A percentile compares a stretch with the other conserved stretches of the same genome.
phyloP scores from a whole-genome alignment of 2,329 filamentous ascomycete genomes.

The Calonectria fujianensis region DNA sequence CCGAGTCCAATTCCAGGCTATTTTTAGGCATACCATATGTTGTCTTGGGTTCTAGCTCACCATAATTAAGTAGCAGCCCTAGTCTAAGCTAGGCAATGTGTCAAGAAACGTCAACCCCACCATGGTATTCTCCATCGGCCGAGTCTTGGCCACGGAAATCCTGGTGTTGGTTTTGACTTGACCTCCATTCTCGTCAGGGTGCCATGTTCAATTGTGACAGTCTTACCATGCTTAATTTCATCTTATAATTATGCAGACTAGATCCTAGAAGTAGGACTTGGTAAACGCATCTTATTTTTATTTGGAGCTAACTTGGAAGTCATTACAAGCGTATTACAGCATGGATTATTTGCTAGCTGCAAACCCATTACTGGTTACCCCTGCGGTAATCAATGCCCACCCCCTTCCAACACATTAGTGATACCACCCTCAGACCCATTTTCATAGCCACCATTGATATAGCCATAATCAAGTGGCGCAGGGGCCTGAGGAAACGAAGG shows the following conservation, averaged over 20 bases:
- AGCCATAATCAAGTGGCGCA: neutral
- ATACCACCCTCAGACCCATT: neutral
- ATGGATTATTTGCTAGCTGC: neutral
- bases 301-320: neutral
- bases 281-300: neutral
- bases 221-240: neutral
- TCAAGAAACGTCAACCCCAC: neutral
- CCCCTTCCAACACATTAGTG: neutral
- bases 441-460: neutral
- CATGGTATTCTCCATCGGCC: conserved; percentile 8
- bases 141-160: neutral
- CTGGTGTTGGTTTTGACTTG: neutral
- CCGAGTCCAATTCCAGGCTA: neutral
- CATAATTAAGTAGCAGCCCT: conserved; percentile 17
- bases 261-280: neutral
- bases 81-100: conserved; percentile 29
- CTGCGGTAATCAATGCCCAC: neutral
- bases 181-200: neutral
- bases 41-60: conserved; percentile 15
- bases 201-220: neutral
- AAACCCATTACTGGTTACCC: neutral
- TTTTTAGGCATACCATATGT: conserved; percentile 5
- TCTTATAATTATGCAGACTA: neutral
- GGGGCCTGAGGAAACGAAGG: neutral
- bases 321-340: neutral